Evolutionary conservation across 1,284 basidiomycete genomes (phyloP), one percentile per base, ranked within the genome.

Genomic region (Boletus mariae): DNA sequence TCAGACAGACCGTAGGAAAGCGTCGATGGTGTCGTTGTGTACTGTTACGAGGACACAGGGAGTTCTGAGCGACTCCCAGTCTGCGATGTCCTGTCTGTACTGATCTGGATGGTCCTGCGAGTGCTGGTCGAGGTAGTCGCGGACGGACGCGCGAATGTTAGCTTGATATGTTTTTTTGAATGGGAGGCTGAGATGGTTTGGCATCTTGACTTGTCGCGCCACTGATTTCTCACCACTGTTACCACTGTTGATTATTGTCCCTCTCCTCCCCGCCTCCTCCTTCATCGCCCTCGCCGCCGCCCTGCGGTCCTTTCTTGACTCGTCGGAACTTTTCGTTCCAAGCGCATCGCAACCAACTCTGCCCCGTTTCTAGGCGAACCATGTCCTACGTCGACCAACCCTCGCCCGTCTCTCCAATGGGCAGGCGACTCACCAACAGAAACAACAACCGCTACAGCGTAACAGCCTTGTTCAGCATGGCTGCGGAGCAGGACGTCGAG

Each of bases 401-500:
- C 5, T 76, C 85, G 51, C 71, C 73, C 50, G 78, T 77, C 59
- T 76, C 79, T 63, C 78, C 85, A 67, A 85, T 84, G 58, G 74
- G 81, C 58, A 82, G 87, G 62, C 81, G 89, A 35, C 78, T 89
- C 64, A 90, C 90, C 34, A 92, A 92, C 77, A 79, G 94, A 70
- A 97, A 94, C 73, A 95, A 92, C 57, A 98, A 98, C 75, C 87
- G 95, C 53, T 98, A 97, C 76, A 92, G 89, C 68, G 94, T 98
- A 56, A 98, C 93, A 52, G 93, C 93, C 23, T 81, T 98, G 63
- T 98, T 98, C 72, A 94, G 90, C 64, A 94, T 99, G 86, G 95
- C 95, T 11, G 96, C 95, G 28, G 95, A 99, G 73, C 94, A 98
- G 79, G 96, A 99, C 69, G 90, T 97, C 28, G 97, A 99, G 70